Base-by-base conservation (phyloP, 176 grass and related monocot species). In the Oryza officinalis region DNA sequence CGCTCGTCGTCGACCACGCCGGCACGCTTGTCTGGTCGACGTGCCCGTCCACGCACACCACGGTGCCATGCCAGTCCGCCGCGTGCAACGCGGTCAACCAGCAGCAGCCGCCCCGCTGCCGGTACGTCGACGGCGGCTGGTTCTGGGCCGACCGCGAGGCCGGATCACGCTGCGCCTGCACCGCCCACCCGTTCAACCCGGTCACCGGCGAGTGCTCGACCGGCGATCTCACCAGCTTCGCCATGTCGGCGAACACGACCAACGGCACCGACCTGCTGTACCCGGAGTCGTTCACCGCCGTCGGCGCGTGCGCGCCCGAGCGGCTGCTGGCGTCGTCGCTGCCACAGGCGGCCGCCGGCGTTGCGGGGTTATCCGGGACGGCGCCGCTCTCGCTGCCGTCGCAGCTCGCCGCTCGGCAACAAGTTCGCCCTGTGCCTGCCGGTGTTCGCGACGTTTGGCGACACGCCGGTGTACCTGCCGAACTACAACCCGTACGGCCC, bases 391-490 rank as follows among this genome's bases (percentile, higher is more conserved):
- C 90, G 3, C 41, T 95, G 5, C 82, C 79, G 40, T 78, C 78
- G 61, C 81, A 91, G 87, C 79, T 92, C 80, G 67, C 85, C 7
- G 31, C 75, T 88, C 63, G 86, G 87, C 28, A 86, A 70, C 18
- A 71, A 52, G 43, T 92, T 95, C 63, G 60, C 75, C 0, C 83
- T 95, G 57, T 92, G 93, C 68, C 86, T 94, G 38, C 89, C 89
- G 13, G 27, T 28, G 2, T 81, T 84, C 38, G 89, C 80, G 0
- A 71, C 67, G n/a, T 90, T 94, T 18, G 93, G 90, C 1, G 47
- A 72, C n/a, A 75, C 72, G 33, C 87, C 89, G 9, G 81, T 92
- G 72, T 54, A 80, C 52, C 20, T 94, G 13, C 3, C 25, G 3
- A 0, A 38, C 37, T 38, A 38, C 37, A 1, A 38, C 37, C 37